phyloP scores from a whole-genome alignment of 495 filamentous ascomycete genomes.

The Lasiosphaeria ovina region DNA sequence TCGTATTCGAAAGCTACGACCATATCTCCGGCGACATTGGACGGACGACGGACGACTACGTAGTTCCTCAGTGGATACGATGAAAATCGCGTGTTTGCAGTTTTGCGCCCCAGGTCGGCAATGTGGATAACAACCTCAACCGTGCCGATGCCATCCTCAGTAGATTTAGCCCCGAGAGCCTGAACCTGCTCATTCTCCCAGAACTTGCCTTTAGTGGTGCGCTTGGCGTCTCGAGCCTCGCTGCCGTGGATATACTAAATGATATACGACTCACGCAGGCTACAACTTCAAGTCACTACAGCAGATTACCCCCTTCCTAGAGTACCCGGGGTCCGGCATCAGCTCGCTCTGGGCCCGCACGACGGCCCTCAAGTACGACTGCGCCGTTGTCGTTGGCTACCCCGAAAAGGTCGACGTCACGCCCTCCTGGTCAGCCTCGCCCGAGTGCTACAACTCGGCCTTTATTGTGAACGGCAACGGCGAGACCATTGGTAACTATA shows the following conservation, averaged over 20 bases:
- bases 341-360: constrained; percentile 77
- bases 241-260: too few species aligned
- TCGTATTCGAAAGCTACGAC: too few species aligned
- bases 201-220: constrained; percentile 85
- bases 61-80: constrained; percentile 6
- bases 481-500: constrained; percentile 73
- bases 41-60: too few species aligned
- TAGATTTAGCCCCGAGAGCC: constrained; percentile 51
- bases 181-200: constrained; percentile 78
- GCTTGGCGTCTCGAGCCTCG: constrained; percentile 28
- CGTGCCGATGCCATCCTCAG: constrained; percentile 70
- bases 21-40: not conserved
- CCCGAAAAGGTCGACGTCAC: constrained; percentile 66
- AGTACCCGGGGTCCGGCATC: constrained; percentile 69
- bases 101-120: constrained; percentile 70
- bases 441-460: constrained; percentile 76
- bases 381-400: constrained; percentile 85
- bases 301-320: constrained; percentile 77
- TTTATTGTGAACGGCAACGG: constrained; percentile 72
- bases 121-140: constrained; percentile 72
- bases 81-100: constrained; percentile 49
- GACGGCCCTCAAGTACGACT: constrained; percentile 68
- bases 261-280: constrained; percentile 46
- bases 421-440: constrained; percentile 44
- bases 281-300: constrained; percentile 86